These are phyloP conservation scores for Ceratorhiza oryzae-sativae DNA, from an alignment of 1,284 basidiomycete species.

Conservation along the genomic window DNA sequence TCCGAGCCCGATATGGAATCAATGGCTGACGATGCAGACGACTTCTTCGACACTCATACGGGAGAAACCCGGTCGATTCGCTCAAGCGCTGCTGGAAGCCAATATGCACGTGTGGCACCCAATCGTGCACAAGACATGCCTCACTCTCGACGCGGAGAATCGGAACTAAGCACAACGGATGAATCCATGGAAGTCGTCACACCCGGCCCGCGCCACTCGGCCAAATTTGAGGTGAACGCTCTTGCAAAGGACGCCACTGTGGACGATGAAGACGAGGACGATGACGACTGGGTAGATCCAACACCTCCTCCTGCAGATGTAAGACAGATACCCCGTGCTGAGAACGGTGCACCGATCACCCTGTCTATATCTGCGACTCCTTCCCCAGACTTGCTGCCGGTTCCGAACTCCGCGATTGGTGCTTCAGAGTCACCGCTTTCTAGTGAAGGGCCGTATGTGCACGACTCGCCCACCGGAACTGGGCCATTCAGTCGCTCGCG, in stretches of 20 bases:
- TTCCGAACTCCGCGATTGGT: not conserved
- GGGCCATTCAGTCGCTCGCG: constrained; percentile 20
- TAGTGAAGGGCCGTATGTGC: constrained; percentile 13
- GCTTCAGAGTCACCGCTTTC: constrained; percentile 33
- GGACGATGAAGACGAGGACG: constrained; percentile 38
- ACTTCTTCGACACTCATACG: constrained; percentile 69
- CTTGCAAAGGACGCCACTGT: constrained; percentile 17
- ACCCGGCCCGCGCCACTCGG: constrained; percentile 32
- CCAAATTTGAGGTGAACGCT: constrained; percentile 28
- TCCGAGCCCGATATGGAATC: constrained; percentile 74
- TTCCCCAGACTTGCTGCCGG: constrained; percentile 18
- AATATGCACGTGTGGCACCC: constrained; percentile 10
- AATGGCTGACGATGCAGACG: constrained; percentile 51
- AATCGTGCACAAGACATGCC: constrained; percentile 55
- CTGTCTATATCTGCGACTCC: constrained; percentile 31
- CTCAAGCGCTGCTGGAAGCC: constrained; percentile 56
- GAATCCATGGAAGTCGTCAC: constrained; percentile 38
- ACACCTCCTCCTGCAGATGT: constrained; percentile 22
- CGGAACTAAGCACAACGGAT: constrained; percentile 43
- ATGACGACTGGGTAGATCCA: constrained; percentile 42
- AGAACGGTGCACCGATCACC: constrained; percentile 32
- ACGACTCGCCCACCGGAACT: constrained; percentile 35
- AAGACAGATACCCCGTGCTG: constrained; percentile 14
- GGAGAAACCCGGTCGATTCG: constrained; percentile 63
- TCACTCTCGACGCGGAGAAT: constrained; percentile 54